phyloP scores from a whole-genome alignment of 306 rosid genomes.

The Luffa acutangula region DNA sequence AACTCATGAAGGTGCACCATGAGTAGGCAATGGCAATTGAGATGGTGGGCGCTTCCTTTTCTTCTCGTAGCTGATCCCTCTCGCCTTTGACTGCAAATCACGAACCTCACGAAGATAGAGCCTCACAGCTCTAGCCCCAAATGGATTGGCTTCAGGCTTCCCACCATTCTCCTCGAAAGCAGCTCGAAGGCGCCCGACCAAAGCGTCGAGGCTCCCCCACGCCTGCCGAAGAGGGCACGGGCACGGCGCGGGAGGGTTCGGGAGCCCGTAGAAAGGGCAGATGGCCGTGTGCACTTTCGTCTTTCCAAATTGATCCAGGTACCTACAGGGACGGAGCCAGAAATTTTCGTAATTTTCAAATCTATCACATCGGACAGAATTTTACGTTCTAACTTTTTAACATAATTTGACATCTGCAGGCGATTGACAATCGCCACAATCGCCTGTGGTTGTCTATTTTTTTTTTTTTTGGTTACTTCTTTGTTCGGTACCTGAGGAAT shows the following conservation, averaged over 20 bases:
- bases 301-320: slow-evolving; percentile 11
- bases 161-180: slow-evolving; percentile 13
- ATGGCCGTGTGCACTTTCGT: slow-evolving; percentile 8
- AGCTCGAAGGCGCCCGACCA: slow-evolving; percentile 11
- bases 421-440: no score
- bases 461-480: not conserved
- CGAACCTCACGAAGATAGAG: slow-evolving; percentile 16
- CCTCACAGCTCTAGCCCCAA: slow-evolving; percentile 15
- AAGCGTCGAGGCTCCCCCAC: slow-evolving; percentile 13
- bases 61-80: slow-evolving; percentile 15
- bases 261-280: slow-evolving; percentile 9
- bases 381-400: not conserved
- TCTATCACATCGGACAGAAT: not conserved
- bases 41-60: slow-evolving; percentile 12
- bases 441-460: no score
- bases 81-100: slow-evolving; percentile 10
- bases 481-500: slow-evolving; percentile 9
- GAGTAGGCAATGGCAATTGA: not conserved
- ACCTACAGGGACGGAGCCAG: not conserved
- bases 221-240: slow-evolving; percentile 14
- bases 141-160: slow-evolving; percentile 10
- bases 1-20: not conserved
- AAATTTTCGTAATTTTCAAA: not conserved
- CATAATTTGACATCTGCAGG: no score
- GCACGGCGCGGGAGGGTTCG: slow-evolving; percentile 8